Base-by-base conservation (phyloP, 257 asterid genomes). In the Solanum raphanifolium region DNA sequence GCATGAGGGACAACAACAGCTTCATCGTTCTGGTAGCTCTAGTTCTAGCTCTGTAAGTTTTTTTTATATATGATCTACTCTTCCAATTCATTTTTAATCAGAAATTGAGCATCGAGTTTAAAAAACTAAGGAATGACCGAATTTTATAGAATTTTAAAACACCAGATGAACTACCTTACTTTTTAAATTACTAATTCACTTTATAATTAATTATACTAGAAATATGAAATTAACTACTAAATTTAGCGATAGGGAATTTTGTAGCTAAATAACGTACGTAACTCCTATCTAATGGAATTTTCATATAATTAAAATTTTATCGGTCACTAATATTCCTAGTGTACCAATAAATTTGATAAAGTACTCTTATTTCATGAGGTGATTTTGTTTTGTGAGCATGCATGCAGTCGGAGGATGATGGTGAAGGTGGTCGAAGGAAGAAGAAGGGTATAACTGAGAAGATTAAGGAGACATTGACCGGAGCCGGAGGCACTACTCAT, bases 1-100 rank as follows among this genome's bases (percentile, higher is more conserved):
- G 6, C 89, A 79, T 5, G 69, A 81, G 9, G 86, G 39, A 25
- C 83, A 31, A 15, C 68, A 29, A 31, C 25, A 46, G 0, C 86
- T 87, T 27, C 89, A 29, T 72, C 86, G 83, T 73, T 87, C 89
- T 5, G 89, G 86, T 36, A 87, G 89, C 86, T 78, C 89, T 25
- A 76, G 89, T 25, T 78, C 62, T 48, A 87, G 89, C 84, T 86
- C 88, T 3, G 83, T 86, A 86, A 36, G 35, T 34, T 32, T 72
- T 32, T 71, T 6, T 7, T 36, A 38, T 38, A 38, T 39, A 13
- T 1, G 6, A 13, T 72, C 43, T 32, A 3, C 23, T 16, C 39
- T 34, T 6, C 13, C 25, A 69, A 3, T 15, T 7, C 13, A 71
- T 15, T 52, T 27, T 71, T 16, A 29, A 6, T 29, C 0, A 31